Evolutionary conservation across 2,329 filamentous ascomycete species (phyloP).

Genomic region (Fusarium udum): DNA sequence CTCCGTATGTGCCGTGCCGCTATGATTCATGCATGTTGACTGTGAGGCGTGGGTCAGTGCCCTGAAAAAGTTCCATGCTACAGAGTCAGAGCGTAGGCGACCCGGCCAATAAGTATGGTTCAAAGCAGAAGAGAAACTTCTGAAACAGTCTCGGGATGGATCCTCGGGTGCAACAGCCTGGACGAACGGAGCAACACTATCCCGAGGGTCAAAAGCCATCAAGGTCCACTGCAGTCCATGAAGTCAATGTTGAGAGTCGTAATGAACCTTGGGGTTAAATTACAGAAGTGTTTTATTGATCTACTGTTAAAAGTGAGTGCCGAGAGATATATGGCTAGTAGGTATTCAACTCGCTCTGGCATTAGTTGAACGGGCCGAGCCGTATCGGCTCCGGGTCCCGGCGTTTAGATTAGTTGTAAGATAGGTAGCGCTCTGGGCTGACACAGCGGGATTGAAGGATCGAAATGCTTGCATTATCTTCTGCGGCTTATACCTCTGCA

Average conservation of each 20-base stretch:
- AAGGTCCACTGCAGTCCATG: background rate
- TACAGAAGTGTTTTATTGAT: too few species aligned
- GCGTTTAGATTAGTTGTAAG: background rate
- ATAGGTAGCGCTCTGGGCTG: background rate
- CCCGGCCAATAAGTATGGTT: background rate
- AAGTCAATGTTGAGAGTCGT: background rate
- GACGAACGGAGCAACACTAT: background rate
- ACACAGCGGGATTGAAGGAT: background rate
- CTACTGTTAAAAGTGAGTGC: too few species aligned
- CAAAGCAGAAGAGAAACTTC: background rate
- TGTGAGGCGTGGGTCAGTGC: background rate
- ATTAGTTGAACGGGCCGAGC: background rate
- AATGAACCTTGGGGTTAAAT: background rate
- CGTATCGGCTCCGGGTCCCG: background rate
- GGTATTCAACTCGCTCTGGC: background rate
- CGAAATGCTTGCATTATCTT: background rate
- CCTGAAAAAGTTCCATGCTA: background rate
- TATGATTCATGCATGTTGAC: background rate
- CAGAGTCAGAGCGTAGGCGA: background rate
- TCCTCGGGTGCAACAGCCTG: background rate
- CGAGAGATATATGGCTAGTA: background rate
- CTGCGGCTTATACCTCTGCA: background rate
- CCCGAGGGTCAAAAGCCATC: background rate
- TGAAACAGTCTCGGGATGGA: background rate
- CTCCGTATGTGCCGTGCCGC: background rate